Percentiles rank a stretch among this genome's conserved stretches.
Evolutionary conservation across 179 eudicot genomes (phyloP).

Genomic region (Beta macrorhiza): DNA sequence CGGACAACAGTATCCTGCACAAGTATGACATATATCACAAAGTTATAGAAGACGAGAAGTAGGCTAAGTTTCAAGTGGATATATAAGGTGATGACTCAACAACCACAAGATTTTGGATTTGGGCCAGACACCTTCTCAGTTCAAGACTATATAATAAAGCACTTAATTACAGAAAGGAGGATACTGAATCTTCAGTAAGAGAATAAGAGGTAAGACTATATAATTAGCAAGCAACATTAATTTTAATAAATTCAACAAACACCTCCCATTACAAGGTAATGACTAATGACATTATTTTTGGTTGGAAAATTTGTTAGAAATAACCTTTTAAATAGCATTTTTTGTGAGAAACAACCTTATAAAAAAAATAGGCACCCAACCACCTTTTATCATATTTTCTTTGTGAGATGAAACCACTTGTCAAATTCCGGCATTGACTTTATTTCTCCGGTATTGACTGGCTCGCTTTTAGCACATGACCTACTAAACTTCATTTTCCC

Average conservation of each 20-base stretch:
- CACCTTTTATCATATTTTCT: no score
- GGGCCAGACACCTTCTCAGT: not conserved
- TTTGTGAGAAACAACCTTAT: no score
- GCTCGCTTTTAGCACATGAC: no score
- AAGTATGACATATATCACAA: conserved; percentile 7
- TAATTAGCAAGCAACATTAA: conserved; percentile 4
- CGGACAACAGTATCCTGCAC: conserved; percentile 97
- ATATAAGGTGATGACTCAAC: not conserved
- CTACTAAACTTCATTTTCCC: no score
- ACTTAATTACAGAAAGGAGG: not conserved
- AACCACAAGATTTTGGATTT: not conserved
- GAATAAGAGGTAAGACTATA: not conserved
- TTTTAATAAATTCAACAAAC: not conserved
- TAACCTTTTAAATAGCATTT: no score
- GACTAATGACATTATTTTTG: no score
- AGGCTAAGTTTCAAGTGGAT: not conserved
- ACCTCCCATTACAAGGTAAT: no score
- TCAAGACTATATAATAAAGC: not conserved
- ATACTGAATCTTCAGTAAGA: not conserved
- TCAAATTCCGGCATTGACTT: no score
- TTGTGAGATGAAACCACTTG: no score
- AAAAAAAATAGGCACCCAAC: no score
- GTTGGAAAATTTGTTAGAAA: no score
- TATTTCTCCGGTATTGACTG: no score
- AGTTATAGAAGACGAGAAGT: not conserved